These are phyloP conservation scores for Cicer pinnatifidum DNA, from an alignment of 306 rosid genomes.

Conservation along the genomic window DNA sequence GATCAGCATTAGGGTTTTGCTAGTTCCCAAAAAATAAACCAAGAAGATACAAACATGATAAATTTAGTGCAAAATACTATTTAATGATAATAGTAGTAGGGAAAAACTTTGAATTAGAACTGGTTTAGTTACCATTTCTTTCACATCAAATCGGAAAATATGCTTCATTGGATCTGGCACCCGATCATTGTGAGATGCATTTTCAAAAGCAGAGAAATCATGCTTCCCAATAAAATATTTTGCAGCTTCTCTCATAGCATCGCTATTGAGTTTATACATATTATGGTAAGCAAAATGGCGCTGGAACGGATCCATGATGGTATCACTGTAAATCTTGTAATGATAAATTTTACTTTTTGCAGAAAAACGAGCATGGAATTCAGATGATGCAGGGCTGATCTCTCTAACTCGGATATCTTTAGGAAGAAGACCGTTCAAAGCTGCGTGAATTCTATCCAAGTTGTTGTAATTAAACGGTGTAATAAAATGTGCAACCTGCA, in stretches of 20 bases:
- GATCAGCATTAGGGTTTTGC: constrained; percentile 28
- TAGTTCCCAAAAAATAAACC: constrained; percentile 1
- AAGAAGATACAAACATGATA: not conserved
- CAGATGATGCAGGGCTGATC: constrained; percentile 75
- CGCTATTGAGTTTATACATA: constrained; percentile 68
- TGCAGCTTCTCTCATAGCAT: constrained; percentile 83
- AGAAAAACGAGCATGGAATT: constrained; percentile 94
- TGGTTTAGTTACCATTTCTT: constrained; percentile 62
- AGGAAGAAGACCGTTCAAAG: constrained; percentile 90
- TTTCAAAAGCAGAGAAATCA: constrained; percentile 90
- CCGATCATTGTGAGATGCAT: constrained; percentile 72
- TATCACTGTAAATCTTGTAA: constrained; percentile 84
- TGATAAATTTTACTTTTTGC: constrained; percentile 82
- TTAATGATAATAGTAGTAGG: not conserved
- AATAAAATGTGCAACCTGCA: constrained; percentile 91
- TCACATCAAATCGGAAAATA: constrained; percentile 69
- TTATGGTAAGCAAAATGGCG: constrained; percentile 75
- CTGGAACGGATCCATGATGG: constrained; percentile 86
- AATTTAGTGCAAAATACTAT: constrained; percentile 29
- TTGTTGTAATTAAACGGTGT: constrained; percentile 82
- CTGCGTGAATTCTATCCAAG: constrained; percentile 68
- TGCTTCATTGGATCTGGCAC: constrained; percentile 74
- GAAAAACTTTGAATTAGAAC: constrained; percentile 33
- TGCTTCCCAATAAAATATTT: constrained; percentile 73
- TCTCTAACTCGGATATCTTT: constrained; percentile 84